Conservation (phyloP, 768 basidiomycete genomes). For the Tylopilus sp. region DNA sequence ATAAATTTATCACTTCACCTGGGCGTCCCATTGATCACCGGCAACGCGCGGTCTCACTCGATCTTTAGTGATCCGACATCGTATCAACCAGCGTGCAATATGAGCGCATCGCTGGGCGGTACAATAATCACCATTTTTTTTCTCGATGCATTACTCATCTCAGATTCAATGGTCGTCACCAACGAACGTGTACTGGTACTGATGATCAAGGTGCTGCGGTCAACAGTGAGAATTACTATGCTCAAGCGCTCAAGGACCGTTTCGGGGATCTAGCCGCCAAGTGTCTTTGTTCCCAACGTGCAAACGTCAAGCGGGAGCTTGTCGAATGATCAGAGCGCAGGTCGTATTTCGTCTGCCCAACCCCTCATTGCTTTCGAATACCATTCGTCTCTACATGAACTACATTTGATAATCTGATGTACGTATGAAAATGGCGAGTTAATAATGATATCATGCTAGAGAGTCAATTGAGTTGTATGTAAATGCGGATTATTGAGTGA, state of each 20-base stretch:
- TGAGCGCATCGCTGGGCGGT: neutral
- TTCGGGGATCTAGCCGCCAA: neutral
- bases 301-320: no score
- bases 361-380: no score
- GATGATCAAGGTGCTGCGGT: neutral
- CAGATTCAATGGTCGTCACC: neutral
- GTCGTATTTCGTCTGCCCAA: no score
- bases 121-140: neutral
- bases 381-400: slow-evolving; percentile 3
- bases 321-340: no score
- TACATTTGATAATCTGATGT: slow-evolving; percentile 1
- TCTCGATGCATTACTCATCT: neutral
- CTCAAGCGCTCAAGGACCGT: neutral
- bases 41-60: neutral
- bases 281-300: neutral
- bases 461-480: slow-evolving; percentile 22
- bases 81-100: neutral
- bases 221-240: neutral
- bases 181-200: neutral
- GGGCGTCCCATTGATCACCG: neutral
- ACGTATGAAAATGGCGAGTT: slow-evolving; percentile 14
- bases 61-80: neutral
- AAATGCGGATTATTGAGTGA: slow-evolving; percentile 25
- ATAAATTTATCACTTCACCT: no score
- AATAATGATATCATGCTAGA: slow-evolving; percentile 29